Evolutionary conservation across 371 early-diverging fungal genomes (phyloP), one percentile per base, ranked within the genome.

Genomic region (Mortierella sp.): DNA sequence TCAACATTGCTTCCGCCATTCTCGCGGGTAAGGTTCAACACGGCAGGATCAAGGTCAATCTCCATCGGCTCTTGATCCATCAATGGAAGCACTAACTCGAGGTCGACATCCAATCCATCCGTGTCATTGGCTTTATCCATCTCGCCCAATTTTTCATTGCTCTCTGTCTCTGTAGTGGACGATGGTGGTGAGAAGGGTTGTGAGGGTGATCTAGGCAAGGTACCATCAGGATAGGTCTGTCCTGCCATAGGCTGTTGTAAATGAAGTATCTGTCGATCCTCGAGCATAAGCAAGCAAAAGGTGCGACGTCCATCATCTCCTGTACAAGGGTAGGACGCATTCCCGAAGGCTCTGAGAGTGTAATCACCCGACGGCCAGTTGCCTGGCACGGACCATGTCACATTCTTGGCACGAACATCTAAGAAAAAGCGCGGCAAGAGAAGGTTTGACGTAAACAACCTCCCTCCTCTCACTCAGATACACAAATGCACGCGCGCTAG

Each of bases 321-420:
- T 0, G 24, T 53, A 19, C 76, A 74, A 3, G 57, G 51, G 30
- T 65, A 74, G 5, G 48, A 21, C 2, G 69, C 65, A 27, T 61
- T 39, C 4, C 76, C 76, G 65, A 65, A 65, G 5, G 76, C 76
- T 18, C 76, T 60, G 0, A 74, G 39, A 31, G 42, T 69, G 31
- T 74, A 69, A 13, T 61, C 54, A 6, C 66, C 69, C 7, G 50
- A 19, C 10, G 54, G 0, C 69, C 51, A 58, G 5, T 56, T 45
- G 14, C n/a, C 10, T 6, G 76, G 76, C 21, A 74, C 62, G 19
- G 55, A 43, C 76, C 69, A 74, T 8, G 64, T 62, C n/a, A 74
- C 19, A 38, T 65, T 74, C 58, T 61, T 68, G 26, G 23, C 23
- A 18, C 76, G 69, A 8, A 18, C 19, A 12, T 55, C 68, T 69